Percentiles rank a stretch among this genome's conserved stretches.
These are phyloP conservation scores for Dipodascus geniculatus DNA, from an alignment of 805 yeast genomes.

Conservation along the genomic window DNA sequence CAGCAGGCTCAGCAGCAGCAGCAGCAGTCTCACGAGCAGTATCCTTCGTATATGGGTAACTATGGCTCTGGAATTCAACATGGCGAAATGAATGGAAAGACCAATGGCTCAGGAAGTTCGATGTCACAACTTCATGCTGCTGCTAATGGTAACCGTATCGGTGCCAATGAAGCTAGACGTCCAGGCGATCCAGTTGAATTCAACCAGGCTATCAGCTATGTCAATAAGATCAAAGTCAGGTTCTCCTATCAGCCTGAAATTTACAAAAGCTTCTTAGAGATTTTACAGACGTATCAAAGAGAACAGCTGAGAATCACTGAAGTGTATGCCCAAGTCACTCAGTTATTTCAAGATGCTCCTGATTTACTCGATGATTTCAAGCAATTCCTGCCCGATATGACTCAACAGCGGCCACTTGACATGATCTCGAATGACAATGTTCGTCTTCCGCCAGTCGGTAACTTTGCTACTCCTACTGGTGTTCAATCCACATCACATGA, in stretches of 20 bases:
- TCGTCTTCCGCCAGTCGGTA: constrained; percentile 82
- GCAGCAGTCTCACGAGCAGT: neutral
- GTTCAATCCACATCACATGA: neutral
- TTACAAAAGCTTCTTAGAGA: constrained; percentile 88
- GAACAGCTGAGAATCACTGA: constrained; percentile 93
- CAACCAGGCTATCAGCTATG: constrained; percentile 93
- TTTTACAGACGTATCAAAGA: constrained; percentile 89
- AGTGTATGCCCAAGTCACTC: constrained; percentile 87
- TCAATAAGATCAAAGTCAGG: constrained; percentile 88
- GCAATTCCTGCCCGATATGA: constrained; percentile 83
- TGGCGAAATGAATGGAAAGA: constrained; percentile 4
- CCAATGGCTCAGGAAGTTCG: constrained; percentile 12
- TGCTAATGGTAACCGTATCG: constrained; percentile 23
- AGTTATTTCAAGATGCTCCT: constrained; percentile 83
- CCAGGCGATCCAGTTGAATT: constrained; percentile 71
- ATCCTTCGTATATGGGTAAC: constrained; percentile 1
- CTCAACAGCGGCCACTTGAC: constrained; percentile 24
- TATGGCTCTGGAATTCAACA: neutral
- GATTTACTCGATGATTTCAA: constrained; percentile 91
- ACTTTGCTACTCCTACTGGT: constrained; percentile 54
- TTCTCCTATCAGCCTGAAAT: constrained; percentile 92
- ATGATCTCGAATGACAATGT: constrained; percentile 25
- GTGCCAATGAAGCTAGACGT: constrained; percentile 16
- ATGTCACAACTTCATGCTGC: constrained; percentile 31
- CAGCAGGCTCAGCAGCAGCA: constrained; percentile 6